These are phyloP conservation scores for Colletotrichum sp. DNA, from an alignment of 2,329 filamentous ascomycete genomes.

Conservation along the genomic window DNA sequence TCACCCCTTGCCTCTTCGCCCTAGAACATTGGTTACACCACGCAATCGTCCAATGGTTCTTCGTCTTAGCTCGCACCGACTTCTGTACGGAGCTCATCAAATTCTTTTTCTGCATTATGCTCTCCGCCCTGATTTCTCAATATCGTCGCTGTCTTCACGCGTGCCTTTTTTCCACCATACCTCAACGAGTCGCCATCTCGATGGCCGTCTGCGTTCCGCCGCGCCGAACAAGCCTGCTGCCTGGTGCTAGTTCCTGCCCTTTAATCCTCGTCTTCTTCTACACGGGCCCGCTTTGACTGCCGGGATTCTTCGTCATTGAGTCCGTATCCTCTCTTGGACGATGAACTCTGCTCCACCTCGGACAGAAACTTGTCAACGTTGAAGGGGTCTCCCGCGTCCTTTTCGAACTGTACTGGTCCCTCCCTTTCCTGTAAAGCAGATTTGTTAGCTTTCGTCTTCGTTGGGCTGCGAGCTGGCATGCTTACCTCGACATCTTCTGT, in stretches of 20 bases:
- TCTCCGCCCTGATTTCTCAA: background rate
- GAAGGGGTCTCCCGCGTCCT: conserved; percentile 83
- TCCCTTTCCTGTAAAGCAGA: conserved; percentile 66
- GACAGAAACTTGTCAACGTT: conserved; percentile 93
- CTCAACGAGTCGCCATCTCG: background rate
- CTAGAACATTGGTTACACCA: background rate
- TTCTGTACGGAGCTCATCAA: background rate
- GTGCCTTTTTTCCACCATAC: background rate
- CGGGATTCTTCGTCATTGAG: conserved; percentile 69
- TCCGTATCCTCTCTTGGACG: conserved; percentile 77
- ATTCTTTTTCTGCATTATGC: conserved; percentile 3
- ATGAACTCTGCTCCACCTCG: conserved; percentile 70
- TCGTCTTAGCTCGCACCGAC: background rate
- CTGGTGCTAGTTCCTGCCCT: background rate
- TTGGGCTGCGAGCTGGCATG: conserved; percentile 11
- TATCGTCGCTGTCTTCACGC: background rate
- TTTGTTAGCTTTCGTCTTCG: background rate
- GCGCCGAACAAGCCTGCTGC: background rate
- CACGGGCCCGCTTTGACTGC: conserved; percentile 74
- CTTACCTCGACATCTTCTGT: conserved; percentile 80
- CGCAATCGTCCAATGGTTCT: conserved; percentile 6
- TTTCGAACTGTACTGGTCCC: conserved; percentile 96
- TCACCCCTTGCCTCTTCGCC: background rate
- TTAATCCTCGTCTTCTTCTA: conserved; percentile 73
- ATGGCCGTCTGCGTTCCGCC: background rate